phyloP scores from a whole-genome alignment of 345 rosid species.

The Punica granatum region DNA sequence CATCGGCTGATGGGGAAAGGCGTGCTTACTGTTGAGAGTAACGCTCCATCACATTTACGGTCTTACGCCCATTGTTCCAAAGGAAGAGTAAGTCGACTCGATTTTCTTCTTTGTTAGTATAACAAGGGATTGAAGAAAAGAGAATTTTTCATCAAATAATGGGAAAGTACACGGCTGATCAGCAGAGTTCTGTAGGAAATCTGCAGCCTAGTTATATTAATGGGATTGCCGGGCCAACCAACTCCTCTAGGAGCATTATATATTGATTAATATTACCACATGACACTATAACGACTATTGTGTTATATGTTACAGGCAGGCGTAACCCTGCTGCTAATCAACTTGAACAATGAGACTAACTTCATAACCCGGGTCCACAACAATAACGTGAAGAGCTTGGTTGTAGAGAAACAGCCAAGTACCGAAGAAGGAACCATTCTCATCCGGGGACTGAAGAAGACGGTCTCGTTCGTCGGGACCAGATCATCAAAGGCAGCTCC shows the following conservation, averaged over 20 bases:
- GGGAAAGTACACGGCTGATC: too few relatives aligned
- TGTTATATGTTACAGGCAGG: conserved; percentile 46
- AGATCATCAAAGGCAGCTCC: conserved; percentile 29
- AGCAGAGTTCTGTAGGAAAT: too few relatives aligned
- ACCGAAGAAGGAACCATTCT: conserved; percentile 22
- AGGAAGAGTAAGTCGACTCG: conserved; percentile 64
- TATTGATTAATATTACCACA: too few relatives aligned
- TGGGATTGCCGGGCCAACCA: too few relatives aligned
- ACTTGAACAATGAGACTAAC: conserved; percentile 59
- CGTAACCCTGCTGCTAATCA: conserved; percentile 70
- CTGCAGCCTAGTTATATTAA: too few relatives aligned
- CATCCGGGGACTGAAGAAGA: conserved; percentile 42
- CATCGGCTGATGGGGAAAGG: conserved; percentile 91
- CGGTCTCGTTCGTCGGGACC: conserved; percentile 54
- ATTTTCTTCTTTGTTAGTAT: not conserved
- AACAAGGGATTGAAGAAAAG: not conserved
- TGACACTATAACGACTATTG: not conserved
- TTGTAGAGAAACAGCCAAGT: conserved; percentile 10
- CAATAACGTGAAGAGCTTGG: conserved; percentile 25
- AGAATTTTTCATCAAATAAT: too few relatives aligned
- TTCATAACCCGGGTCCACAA: conserved; percentile 40
- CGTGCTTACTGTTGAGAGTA: conserved; percentile 41
- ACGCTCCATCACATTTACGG: conserved; percentile 58
- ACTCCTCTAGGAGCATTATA: too few relatives aligned
- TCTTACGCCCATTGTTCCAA: conserved; percentile 85